Evolutionary conservation across 1,139 yeast genomes (phyloP).

Genomic region (Taiozyma sp.): DNA sequence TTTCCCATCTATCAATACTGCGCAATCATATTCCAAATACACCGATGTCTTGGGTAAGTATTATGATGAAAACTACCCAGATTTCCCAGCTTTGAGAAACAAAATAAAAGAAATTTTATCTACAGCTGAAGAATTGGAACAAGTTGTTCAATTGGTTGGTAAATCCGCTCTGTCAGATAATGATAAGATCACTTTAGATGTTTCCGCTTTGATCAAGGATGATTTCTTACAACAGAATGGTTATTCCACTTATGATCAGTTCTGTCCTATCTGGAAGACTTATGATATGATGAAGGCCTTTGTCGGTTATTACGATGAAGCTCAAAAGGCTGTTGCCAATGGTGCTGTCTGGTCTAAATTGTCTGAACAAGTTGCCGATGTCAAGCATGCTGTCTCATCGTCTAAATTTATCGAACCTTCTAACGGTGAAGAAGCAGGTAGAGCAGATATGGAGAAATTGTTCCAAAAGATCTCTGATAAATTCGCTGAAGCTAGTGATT

Average conservation of each 20-base stretch:
- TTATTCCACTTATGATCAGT: conserved; percentile 95
- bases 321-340: conserved; percentile 91
- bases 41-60: conserved; percentile 81
- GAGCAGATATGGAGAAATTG: conserved; percentile 72
- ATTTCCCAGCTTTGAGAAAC: conserved; percentile 85
- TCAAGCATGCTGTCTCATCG: conserved; percentile 89
- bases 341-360: conserved; percentile 96
- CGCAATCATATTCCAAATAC: conserved; percentile 95
- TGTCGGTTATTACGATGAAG: conserved; percentile 88
- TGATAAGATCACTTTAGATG: conserved; percentile 95
- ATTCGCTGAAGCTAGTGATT: conserved; percentile 95
- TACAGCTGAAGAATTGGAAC: conserved; percentile 97
- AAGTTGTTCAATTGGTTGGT: conserved; percentile 98
- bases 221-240: conserved; percentile 99
- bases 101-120: conserved; percentile 91
- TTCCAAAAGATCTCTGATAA: conserved; percentile 76
- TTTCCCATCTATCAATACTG: conserved; percentile 97
- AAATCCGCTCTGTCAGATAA: conserved; percentile 95
- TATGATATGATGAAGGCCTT: conserved; percentile 97
- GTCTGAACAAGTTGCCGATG: conserved; percentile 81
- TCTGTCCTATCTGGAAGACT: conserved; percentile 99
- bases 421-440: conserved; percentile 76
- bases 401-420: conserved; percentile 96
- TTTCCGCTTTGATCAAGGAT: conserved; percentile 86
- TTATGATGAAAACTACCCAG: conserved; percentile 85